Percentiles rank a stretch among this genome's conserved stretches.
phyloP scores from a whole-genome alignment of 108 stramenopile genomes.

The Nannochloropsis gaditana region DNA sequence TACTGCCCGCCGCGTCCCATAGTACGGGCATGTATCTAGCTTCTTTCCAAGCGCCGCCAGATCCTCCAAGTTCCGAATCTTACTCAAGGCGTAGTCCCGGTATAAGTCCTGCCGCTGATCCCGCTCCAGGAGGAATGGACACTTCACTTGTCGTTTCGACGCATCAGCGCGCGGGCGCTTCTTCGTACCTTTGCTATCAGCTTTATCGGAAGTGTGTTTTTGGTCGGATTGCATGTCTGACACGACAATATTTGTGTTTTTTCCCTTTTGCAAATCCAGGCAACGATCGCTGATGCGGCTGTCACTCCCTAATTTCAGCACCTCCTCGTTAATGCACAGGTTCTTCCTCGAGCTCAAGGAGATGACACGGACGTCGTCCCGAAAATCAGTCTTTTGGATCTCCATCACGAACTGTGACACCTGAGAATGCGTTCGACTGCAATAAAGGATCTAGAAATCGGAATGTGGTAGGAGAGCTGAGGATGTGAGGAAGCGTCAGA shows the following conservation, averaged over 20 bases:
- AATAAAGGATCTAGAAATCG: conserved; percentile 62
- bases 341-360: conserved; percentile 74
- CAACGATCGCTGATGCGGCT: conserved; percentile 75
- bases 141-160: conserved; percentile 35
- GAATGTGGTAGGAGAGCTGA: conserved; percentile 27
- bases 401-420: conserved; percentile 88
- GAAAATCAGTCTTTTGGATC: conserved; percentile 63
- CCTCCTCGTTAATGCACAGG: conserved; percentile 69
- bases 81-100: conserved; percentile 68
- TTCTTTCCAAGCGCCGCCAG: conserved; percentile 63
- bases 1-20: conserved; percentile 67
- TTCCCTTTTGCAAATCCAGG: conserved; percentile 75
- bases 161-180: background rate
- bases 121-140: conserved; percentile 61
- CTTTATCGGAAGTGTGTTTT: background rate
- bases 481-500: background rate
- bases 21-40: conserved; percentile 80
- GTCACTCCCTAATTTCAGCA: conserved; percentile 60
- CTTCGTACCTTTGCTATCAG: background rate
- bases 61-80: conserved; percentile 84
- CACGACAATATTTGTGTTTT: conserved; percentile 36
- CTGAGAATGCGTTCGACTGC: conserved; percentile 92
- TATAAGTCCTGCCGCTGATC: conserved; percentile 60
- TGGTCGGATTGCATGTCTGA: background rate
- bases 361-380: conserved; percentile 63